Evolutionary conservation across 352 stramenopile species (phyloP).

Genomic region (Globisporangium ultimum): DNA sequence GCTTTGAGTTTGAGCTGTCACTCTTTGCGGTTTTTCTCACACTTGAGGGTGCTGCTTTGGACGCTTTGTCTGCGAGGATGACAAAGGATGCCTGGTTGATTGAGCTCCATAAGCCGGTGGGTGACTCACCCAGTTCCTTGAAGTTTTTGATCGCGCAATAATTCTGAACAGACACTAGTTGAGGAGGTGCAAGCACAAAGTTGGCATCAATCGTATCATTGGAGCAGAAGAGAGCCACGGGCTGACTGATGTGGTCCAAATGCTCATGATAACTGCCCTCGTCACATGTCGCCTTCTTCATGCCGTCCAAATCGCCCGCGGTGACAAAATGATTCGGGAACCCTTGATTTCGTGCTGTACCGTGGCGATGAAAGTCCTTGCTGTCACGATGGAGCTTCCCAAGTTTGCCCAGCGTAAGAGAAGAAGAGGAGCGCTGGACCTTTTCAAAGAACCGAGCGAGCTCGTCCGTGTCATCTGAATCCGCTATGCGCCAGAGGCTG

Average conservation of each 20-base stretch:
- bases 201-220: slow-evolving; percentile 67
- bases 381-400: slow-evolving; percentile 55
- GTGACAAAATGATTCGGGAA: slow-evolving; percentile 56
- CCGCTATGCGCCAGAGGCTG: slow-evolving; percentile 30
- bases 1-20: neutral
- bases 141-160: slow-evolving; percentile 40
- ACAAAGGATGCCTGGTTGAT: slow-evolving; percentile 29
- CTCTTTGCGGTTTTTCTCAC: neutral
- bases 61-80: slow-evolving; percentile 6
- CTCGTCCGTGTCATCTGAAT: slow-evolving; percentile 4
- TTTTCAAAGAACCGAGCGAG: slow-evolving; percentile 4
- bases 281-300: neutral
- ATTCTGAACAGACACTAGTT: slow-evolving; percentile 51
- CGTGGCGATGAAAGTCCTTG: slow-evolving; percentile 50
- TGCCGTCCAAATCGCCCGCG: slow-evolving; percentile 13
- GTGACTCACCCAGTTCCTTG: slow-evolving; percentile 16
- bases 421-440: neutral
- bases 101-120: slow-evolving; percentile 38
- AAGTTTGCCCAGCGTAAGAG: slow-evolving; percentile 9
- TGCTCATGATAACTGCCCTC: neutral
- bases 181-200: slow-evolving; percentile 56
- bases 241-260: slow-evolving; percentile 4
- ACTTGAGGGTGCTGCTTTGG: neutral
- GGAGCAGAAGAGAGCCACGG: slow-evolving; percentile 47
- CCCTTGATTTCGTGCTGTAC: slow-evolving; percentile 42